Percentiles rank a stretch among this genome's conserved stretches.
These are phyloP conservation scores for Penicillium sp. DNA, from an alignment of 2,329 filamentous ascomycete genomes.

Conservation along the genomic window DNA sequence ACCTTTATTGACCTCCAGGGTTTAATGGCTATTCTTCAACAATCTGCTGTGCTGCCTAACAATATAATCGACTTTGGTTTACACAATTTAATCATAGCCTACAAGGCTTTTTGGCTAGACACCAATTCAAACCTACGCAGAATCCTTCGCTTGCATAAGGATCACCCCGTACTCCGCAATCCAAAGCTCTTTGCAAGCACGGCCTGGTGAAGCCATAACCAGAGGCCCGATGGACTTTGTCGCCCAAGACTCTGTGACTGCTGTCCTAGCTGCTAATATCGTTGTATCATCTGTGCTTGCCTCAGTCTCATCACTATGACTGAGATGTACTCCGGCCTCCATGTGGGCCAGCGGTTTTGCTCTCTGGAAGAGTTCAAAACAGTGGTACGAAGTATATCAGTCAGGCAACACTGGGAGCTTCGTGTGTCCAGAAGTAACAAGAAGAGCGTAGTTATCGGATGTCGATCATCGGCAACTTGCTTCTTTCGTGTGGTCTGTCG, in stretches of 20 bases:
- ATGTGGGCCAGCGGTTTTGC: conserved; percentile 39
- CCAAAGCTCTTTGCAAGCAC: conserved; percentile 4
- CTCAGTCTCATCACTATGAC: conserved; percentile 28
- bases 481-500: conserved; percentile 43
- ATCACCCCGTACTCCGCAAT: conserved; percentile 13
- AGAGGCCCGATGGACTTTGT: conserved; percentile 29
- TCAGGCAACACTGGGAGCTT: conserved; percentile 42
- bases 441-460: conserved; percentile 43
- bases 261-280: conserved; percentile 15
- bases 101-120: not conserved
- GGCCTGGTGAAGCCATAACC: conserved; percentile 4
- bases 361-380: conserved; percentile 42
- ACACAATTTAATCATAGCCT: not conserved
- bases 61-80: not conserved
- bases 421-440: conserved; percentile 42
- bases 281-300: conserved; percentile 14
- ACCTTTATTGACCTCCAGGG: conserved; percentile 1
- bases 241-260: conserved; percentile 13
- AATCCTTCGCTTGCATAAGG: conserved; percentile 12
- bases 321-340: conserved; percentile 41
- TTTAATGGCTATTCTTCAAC: conserved; percentile 1
- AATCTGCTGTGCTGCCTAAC: not conserved
- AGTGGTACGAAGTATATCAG: conserved; percentile 41
- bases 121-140: not conserved
- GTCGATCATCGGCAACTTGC: conserved; percentile 39